Conservation (phyloP, 176 grass and related monocot species). For the Pontederia crassipes region DNA sequence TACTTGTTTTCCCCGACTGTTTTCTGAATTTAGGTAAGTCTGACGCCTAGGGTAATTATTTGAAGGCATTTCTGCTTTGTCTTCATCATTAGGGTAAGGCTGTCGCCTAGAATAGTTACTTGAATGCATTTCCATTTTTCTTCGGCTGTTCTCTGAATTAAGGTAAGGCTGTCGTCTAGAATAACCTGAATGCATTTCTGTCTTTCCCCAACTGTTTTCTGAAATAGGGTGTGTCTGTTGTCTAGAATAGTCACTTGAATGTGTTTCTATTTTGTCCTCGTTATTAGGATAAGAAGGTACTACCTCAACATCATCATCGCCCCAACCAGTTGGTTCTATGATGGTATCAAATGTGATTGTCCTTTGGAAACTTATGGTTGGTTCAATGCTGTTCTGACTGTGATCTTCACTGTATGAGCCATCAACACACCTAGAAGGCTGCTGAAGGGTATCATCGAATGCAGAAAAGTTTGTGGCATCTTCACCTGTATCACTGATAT, state of each 20-base stretch:
- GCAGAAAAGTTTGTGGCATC: neutral
- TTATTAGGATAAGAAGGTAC: neutral
- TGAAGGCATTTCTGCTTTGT: too few relatives aligned
- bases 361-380: neutral
- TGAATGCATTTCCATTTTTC: too few relatives aligned
- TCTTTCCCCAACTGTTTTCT: neutral
- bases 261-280: neutral
- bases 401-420: too few relatives aligned
- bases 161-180: too few relatives aligned
- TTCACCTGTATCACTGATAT: neutral
- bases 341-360: neutral
- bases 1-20: too few relatives aligned
- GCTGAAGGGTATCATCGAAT: neutral
- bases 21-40: too few relatives aligned
- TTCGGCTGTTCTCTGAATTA: too few relatives aligned
- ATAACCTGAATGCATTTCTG: neutral
- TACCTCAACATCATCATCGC: neutral
- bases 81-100: too few relatives aligned
- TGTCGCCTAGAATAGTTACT: too few relatives aligned
- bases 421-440: neutral
- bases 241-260: neutral
- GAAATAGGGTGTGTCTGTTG: too few relatives aligned
- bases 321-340: constrained; percentile 9
- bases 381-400: neutral
- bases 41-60: too few relatives aligned